Percentiles rank a stretch among this genome's conserved stretches.
Evolutionary conservation across 768 basidiomycete genomes (phyloP).

Genomic region (Clitopilus hobsonii): DNA sequence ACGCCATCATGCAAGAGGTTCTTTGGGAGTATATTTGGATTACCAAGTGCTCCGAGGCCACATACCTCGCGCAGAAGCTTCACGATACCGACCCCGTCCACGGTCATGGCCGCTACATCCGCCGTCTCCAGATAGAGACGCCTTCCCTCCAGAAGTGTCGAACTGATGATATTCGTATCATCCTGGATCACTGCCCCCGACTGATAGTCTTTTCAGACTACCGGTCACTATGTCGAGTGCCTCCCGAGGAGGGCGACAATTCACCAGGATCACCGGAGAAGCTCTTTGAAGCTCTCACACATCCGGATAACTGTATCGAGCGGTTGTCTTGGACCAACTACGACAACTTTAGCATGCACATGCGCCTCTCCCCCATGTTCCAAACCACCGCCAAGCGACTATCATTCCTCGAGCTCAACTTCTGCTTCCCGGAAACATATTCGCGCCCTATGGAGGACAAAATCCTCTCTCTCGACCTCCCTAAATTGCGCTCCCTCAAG

Average conservation of each 20-base stretch:
- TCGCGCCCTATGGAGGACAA: constrained; percentile 12
- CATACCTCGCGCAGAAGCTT: constrained; percentile 32
- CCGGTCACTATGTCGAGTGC: constrained; percentile 55
- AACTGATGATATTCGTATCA: constrained; percentile 62
- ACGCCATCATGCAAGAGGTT: constrained; percentile 46
- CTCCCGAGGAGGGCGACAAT: constrained; percentile 38
- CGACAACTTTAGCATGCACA: constrained; percentile 53
- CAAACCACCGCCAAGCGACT: constrained; percentile 43
- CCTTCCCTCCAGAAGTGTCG: constrained; percentile 58
- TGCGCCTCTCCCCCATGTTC: constrained; percentile 50
- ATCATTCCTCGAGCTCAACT: constrained; percentile 66
- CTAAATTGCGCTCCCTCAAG: constrained; percentile 63
- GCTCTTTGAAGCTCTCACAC: constrained; percentile 56
- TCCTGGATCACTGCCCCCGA: constrained; percentile 59
- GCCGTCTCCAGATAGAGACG: constrained; percentile 69
- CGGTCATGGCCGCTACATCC: constrained; percentile 44
- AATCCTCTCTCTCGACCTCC: constrained; percentile 40
- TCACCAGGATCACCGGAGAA: constrained; percentile 48
- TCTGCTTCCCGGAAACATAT: constrained; percentile 24
- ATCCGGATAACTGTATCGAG: constrained; percentile 46
- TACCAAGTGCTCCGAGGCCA: constrained; percentile 44
- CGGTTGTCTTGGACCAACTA: constrained; percentile 72
- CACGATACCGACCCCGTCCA: constrained; percentile 22
- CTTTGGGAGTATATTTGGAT: constrained; percentile 74
- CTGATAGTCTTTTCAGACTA: constrained; percentile 62